Base-by-base conservation (phyloP, 805 yeast species). In the Diddensiella caesifluorescens region DNA sequence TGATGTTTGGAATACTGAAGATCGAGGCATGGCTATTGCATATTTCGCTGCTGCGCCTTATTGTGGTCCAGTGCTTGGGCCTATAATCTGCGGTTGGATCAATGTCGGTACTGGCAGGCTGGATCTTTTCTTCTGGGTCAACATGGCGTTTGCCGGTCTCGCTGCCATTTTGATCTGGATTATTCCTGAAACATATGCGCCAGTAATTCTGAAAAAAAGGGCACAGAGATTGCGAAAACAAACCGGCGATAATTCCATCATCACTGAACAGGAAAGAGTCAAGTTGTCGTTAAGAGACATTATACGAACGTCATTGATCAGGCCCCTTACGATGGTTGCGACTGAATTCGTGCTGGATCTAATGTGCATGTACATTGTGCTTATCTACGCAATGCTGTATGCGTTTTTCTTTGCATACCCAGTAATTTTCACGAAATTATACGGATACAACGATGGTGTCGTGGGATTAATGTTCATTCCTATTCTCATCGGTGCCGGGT, bases 391-490 rank as follows among this genome's bases (percentile, higher is more conserved):
- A n/a, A 70, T 88, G 59, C 70, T 88, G 39, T 88, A 88, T 57
- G 95, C 95, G 9, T 88, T 88, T 70, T 88, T 88, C 78, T 88
- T 87, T 66, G 96, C 97, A 0, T 88, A 83, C 65, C 97, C 97
- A 3, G 95, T 82, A 40, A 85, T 88, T 39, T 88, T 88, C 61
- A 74, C 71, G 42, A 42, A 40, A 7, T 70, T 87, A 41, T 84
- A 88, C 56, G 86, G 79, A 36, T 87, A 70, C 63, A 71, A 80
- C 51, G 95, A 86, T 61, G 84, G 85, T 53, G 69, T 71, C 39
- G 78, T 83, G 51, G 96, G 96, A 26, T 67, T 88, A 53, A 85
- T 89, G 95, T 74, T 84, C 53, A 82, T 88, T 55, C 95, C 96
- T 19, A 88, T 88, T 55, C 66, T 88, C 49, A 85, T 88, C 45